Conservation (phyloP, 805 yeast genomes). For the Cyberlindnera suaveolens region DNA sequence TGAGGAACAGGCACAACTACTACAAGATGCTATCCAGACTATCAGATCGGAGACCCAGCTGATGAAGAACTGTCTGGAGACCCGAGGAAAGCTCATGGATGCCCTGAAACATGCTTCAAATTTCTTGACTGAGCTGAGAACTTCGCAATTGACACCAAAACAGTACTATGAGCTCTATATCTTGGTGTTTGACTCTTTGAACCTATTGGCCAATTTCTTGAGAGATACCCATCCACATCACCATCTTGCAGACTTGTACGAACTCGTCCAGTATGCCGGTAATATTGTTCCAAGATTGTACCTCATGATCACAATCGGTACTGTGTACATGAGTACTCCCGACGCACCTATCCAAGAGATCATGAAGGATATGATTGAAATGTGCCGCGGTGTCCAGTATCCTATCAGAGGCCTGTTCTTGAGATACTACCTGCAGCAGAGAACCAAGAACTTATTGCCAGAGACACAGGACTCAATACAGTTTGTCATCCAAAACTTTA, state of each 20-base stretch:
- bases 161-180: constrained; percentile 91
- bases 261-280: constrained; percentile 91
- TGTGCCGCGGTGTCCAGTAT: constrained; percentile 95
- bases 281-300: constrained; percentile 88
- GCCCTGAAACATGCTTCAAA: constrained; percentile 84
- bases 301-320: constrained; percentile 92
- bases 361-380: constrained; percentile 93
- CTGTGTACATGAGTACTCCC: constrained; percentile 72
- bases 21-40: constrained; percentile 40
- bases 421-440: constrained; percentile 81
- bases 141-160: constrained; percentile 72
- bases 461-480: constrained; percentile 59
- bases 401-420: constrained; percentile 89
- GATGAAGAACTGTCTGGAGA: constrained; percentile 73
- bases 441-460: constrained; percentile 50
- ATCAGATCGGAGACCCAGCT: constrained; percentile 66
- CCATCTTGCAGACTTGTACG: constrained; percentile 85
- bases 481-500: constrained; percentile 78
- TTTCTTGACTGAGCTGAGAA: constrained; percentile 75
- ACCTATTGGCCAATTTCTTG: constrained; percentile 57
- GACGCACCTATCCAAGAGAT: constrained; percentile 81
- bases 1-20: constrained; percentile 24
- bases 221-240: constrained; percentile 61
- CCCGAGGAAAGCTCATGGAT: constrained; percentile 68
- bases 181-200: constrained; percentile 75